Conservation (phyloP, 2,329 filamentous ascomycete species). For the Aphanoascus verrucosus region DNA sequence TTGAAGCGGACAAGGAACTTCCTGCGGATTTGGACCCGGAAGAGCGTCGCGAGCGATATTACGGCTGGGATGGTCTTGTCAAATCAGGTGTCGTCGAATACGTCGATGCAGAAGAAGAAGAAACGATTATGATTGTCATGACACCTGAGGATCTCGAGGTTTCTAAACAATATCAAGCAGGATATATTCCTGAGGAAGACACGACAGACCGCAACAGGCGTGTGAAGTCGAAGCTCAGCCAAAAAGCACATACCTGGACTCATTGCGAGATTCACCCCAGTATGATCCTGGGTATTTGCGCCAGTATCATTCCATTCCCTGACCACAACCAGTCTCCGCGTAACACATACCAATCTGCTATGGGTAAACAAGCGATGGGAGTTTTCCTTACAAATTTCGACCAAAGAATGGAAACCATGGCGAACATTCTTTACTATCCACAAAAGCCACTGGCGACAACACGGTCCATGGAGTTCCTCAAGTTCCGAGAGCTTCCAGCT, state of each 20-base stretch:
- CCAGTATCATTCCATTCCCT: constrained; percentile 98
- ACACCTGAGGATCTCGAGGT: constrained; percentile 86
- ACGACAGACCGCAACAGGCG: constrained; percentile 68
- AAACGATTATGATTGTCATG: constrained; percentile 99
- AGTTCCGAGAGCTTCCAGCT: constrained; percentile 92
- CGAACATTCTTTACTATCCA: constrained; percentile 96
- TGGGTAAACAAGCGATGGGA: constrained; percentile 99
- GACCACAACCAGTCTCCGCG: constrained; percentile 96
- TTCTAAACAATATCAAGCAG: constrained; percentile 58
- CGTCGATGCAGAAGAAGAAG: constrained; percentile 94
- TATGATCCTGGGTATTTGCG: constrained; percentile 97
- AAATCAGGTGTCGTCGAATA: constrained; percentile 84
- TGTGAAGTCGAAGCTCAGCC: constrained; percentile 78
- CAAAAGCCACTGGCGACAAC: constrained; percentile 96
- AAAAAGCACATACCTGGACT: constrained; percentile 82
- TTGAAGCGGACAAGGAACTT: constrained; percentile 62
- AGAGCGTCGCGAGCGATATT: constrained; percentile 51
- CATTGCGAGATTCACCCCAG: constrained; percentile 99
- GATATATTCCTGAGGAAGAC: constrained; percentile 52
- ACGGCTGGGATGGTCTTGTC: constrained; percentile 81
- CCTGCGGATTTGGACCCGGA: constrained; percentile 50
- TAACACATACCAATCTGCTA: constrained; percentile 98
- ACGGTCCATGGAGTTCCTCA: constrained; percentile 95
- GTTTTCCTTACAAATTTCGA: constrained; percentile 97
- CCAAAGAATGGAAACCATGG: constrained; percentile 98